Evolutionary conservation across 768 basidiomycete genomes (phyloP), one percentile per base, ranked within the genome.

Genomic region (Suillus luteus): DNA sequence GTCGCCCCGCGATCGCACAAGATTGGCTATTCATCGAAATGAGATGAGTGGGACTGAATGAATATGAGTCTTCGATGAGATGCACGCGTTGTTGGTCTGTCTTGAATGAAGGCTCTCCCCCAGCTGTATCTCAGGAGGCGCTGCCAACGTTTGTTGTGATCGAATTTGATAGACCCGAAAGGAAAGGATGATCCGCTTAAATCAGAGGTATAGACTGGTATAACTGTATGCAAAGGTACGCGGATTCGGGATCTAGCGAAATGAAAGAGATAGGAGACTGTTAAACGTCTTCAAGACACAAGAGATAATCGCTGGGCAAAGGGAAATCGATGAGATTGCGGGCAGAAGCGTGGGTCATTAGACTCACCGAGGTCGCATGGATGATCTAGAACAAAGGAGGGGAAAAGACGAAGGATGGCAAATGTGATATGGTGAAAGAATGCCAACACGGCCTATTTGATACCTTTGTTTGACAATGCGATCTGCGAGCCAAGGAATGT

Each of bases 271-370:
- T 58, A 58, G 55, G 55, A 40, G 38, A 19, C 12, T 5, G 52
- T 40, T 5, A 27, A 27, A 24, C 24, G 24, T 40, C 38, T 58
- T 27, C 22, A 41, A 54, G 52, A 54, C 52, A 54, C 11, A 11
- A 54, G 22, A 58, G 55, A 58, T 58, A 58, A 58, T 58, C 55
- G 35, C 55, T 58, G 55, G 55, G 55, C 55, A 58, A 40, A 40
- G 55, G 55, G 55, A 15, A 55, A 41, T 58, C 24, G 24, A 58
- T 57, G 24, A 40, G 24, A 58, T 40, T 58, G 38, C 55, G 55
- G 55, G 38, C 55, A 58, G 55, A 58, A 58, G 55, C 24, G 55
- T 5, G 10, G 17, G 55, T 24, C 10, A 40, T 24, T 58, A 40
- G 38, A 58, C 38, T 27, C 24, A 27, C 55, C 55, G 55, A 58